Percentiles rank a stretch among this genome's conserved stretches.
Evolutionary conservation across 768 basidiomycete species (phyloP).

Genomic region (Naematelia encephala): DNA sequence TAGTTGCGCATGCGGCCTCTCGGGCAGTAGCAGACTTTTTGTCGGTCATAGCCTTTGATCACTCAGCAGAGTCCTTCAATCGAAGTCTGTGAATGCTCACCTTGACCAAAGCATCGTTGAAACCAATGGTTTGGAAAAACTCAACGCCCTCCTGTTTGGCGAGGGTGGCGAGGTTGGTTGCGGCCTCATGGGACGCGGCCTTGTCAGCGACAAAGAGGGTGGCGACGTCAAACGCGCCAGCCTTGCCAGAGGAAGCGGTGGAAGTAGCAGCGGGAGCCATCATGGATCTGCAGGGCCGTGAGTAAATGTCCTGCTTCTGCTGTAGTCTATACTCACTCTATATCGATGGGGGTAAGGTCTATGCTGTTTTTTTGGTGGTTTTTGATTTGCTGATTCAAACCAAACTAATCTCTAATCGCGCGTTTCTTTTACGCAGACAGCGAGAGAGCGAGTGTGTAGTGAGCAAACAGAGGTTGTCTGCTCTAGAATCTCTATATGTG

Average conservation of each 20-base stretch:
- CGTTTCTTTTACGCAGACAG: background rate
- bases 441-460: background rate
- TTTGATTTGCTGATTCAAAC: background rate
- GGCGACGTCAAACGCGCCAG: conserved; percentile 60
- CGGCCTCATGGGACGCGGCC: conserved; percentile 69
- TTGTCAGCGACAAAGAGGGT: conserved; percentile 83
- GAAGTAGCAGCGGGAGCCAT: conserved; percentile 61
- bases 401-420: background rate
- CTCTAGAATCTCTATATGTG: background rate
- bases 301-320: background rate
- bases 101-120: conserved; percentile 70
- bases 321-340: background rate
- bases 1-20: conserved; percentile 76
- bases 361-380: background rate
- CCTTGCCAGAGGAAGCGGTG: conserved; percentile 63
- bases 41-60: conserved; percentile 69
- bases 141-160: conserved; percentile 81
- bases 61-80: conserved; percentile 1
- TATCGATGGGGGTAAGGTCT: background rate
- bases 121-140: conserved; percentile 66
- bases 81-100: conserved; percentile 30
- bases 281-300: conserved; percentile 3
- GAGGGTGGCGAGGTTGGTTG: conserved; percentile 64
- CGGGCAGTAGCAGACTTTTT: conserved; percentile 92
- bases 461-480: background rate